Conservation (phyloP, 768 basidiomycete species). For the Rhodotorula diobovata region DNA sequence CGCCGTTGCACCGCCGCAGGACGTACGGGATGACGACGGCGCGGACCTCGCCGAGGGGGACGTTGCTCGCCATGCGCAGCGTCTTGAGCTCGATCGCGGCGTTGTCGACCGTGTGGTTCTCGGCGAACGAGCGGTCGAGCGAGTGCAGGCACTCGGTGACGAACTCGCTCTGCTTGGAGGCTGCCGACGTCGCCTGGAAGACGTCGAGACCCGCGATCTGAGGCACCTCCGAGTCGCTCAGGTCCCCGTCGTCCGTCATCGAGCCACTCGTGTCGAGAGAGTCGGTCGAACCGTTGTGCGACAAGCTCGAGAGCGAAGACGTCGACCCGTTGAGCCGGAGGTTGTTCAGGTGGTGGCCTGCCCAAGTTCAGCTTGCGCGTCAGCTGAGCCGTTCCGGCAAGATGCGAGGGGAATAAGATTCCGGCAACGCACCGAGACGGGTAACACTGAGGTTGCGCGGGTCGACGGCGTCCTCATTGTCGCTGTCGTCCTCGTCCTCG, state of each 20-base stretch:
- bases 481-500: slow-evolving; percentile 48
- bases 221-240: slow-evolving; percentile 19
- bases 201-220: slow-evolving; percentile 34
- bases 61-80: slow-evolving; percentile 93
- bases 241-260: slow-evolving; percentile 32
- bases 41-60: slow-evolving; percentile 74
- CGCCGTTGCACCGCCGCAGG: slow-evolving; percentile 64
- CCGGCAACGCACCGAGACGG: slow-evolving; percentile 26
- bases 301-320: slow-evolving; percentile 42
- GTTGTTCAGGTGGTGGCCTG: slow-evolving; percentile 18
- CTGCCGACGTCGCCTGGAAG: slow-evolving; percentile 32
- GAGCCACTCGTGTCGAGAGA: slow-evolving; percentile 33
- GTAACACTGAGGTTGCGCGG: slow-evolving; percentile 30
- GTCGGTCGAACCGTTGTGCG: slow-evolving; percentile 42
- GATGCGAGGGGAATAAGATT: not conserved
- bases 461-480: slow-evolving; percentile 51
- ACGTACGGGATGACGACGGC: slow-evolving; percentile 84
- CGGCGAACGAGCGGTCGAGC: slow-evolving; percentile 83
- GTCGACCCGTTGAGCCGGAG: slow-evolving; percentile 41
- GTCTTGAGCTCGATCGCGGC: slow-evolving; percentile 92
- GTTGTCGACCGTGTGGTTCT: slow-evolving; percentile 86
- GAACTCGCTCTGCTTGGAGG: slow-evolving; percentile 59
- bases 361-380: not conserved
- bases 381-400: not conserved
- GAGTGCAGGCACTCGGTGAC: slow-evolving; percentile 70